Conservation (phyloP, 2,329 filamentous ascomycete species). For the Rutstroemia sp. region DNA sequence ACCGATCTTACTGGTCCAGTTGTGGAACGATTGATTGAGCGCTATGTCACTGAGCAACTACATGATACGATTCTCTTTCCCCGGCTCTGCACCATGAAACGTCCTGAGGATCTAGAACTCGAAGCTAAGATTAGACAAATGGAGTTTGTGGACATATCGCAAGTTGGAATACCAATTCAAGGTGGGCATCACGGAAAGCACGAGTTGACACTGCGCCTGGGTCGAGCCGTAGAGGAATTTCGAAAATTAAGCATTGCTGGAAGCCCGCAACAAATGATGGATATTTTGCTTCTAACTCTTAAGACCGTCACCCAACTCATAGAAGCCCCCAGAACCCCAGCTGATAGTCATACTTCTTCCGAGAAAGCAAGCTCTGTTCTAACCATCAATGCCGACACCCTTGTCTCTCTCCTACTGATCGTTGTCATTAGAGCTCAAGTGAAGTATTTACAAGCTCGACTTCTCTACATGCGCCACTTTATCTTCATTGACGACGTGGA, state of each 20-base stretch:
- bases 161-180: constrained; percentile 82
- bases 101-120: constrained; percentile 76
- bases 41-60: constrained; percentile 88
- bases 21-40: constrained; percentile 89
- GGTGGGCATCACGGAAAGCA: constrained; percentile 72
- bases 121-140: constrained; percentile 89
- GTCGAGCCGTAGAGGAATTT: constrained; percentile 79
- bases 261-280: constrained; percentile 33
- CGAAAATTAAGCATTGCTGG: constrained; percentile 71
- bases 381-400: constrained; percentile 72
- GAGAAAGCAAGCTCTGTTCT: constrained; percentile 41
- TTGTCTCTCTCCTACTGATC: constrained; percentile 84
- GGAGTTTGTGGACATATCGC: constrained; percentile 87
- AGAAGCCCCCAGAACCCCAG: constrained; percentile 37
- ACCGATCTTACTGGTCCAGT: constrained; percentile 88
- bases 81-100: constrained; percentile 67
- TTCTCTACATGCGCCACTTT: constrained; percentile 95
- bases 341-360: constrained; percentile 24
- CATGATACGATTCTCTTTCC: constrained; percentile 81
- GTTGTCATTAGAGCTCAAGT: constrained; percentile 90
- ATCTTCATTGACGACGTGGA: constrained; percentile 98
- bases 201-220: constrained; percentile 69
- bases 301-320: constrained; percentile 72
- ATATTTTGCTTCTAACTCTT: constrained; percentile 39
- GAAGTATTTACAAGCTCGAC: constrained; percentile 75